These are phyloP conservation scores for Plasmopara halstedii DNA, from an alignment of 352 stramenopile genomes.

Conservation along the genomic window DNA sequence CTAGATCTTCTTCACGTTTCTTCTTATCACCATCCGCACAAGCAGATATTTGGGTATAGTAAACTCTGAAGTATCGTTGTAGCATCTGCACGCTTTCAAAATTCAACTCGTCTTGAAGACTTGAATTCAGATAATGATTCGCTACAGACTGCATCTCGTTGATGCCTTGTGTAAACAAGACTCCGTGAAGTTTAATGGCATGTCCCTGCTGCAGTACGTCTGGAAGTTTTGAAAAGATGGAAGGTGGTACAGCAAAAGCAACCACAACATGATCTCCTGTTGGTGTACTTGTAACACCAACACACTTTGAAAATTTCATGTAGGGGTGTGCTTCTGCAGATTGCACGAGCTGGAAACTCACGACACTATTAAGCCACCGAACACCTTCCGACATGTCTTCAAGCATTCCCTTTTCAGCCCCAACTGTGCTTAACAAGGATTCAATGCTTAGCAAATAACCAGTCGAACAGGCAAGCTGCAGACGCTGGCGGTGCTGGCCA, in stretches of 20 bases:
- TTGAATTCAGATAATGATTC: constrained; percentile 79
- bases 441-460: constrained; percentile 91
- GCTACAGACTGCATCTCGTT: constrained; percentile 92
- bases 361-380: constrained; percentile 69
- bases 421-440: constrained; percentile 90
- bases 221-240: constrained; percentile 50
- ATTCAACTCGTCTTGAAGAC: constrained; percentile 82
- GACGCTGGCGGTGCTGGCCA: constrained; percentile 41
- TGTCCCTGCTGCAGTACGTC: constrained; percentile 56
- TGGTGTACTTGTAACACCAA: constrained; percentile 46
- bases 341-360: constrained; percentile 75
- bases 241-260: constrained; percentile 54
- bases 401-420: constrained; percentile 95
- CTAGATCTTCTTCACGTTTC: constrained; percentile 18
- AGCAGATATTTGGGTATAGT: constrained; percentile 53
- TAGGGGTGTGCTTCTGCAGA: constrained; percentile 38
- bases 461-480: constrained; percentile 59
- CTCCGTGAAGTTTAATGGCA: constrained; percentile 62
- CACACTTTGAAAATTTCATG: constrained; percentile 70
- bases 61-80: constrained; percentile 67
- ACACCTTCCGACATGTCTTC: constrained; percentile 86
- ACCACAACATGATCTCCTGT: constrained; percentile 55
- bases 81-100: constrained; percentile 65
- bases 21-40: constrained; percentile 12
- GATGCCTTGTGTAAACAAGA: constrained; percentile 88